Base-by-base conservation (phyloP, 257 asterid genomes). In the Ajuga chamaepitys region DNA sequence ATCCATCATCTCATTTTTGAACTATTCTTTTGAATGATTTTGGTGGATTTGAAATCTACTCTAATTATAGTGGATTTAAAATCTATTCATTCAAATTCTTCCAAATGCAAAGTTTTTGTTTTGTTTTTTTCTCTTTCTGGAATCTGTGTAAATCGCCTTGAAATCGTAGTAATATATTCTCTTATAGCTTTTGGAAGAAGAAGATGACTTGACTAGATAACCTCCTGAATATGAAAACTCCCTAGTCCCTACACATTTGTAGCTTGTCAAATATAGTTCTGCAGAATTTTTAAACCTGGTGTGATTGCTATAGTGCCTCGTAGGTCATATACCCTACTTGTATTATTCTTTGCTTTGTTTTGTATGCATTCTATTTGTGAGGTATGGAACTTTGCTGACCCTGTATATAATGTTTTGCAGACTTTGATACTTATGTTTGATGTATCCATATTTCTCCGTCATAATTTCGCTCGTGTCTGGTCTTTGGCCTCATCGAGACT, bases 361-460 rank as follows among this genome's bases (percentile, higher is more conserved):
- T 73, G 10, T 46, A 37, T 37, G 50, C n/a, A 21, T 54, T 37
- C 16, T 28, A 56, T 41, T 46, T 26, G n/a, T 41, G 30, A 2
- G 48, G 16, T 48, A 40, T 71, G 35, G 72, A 35, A 16, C 7
- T 48, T 67, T 60, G 41, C 75, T 81, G 66, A 76, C 64, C 66
- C 42, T 68, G 40, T 68, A 34, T 70, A 22, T 75, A 53, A 74
- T n/a, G 67, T 77, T 77, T 67, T 75, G 85, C 55, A 93, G 99
- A 75, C 92, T 38, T 77, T 93, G 87, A 67, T 88, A 82, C 90
- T 93, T 83, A 87, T 87, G 94, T 86, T 93, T 72, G 97, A 89
- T 58, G 95, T 79, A 75, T 86, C 97, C 42, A 66, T 84, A 74
- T 86, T 89, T 77, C 50, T 84, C 62, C 95, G 95, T 11, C 91